These are phyloP conservation scores for Hortiboletus campestris DNA, from an alignment of 768 basidiomycete species.

Conservation along the genomic window DNA sequence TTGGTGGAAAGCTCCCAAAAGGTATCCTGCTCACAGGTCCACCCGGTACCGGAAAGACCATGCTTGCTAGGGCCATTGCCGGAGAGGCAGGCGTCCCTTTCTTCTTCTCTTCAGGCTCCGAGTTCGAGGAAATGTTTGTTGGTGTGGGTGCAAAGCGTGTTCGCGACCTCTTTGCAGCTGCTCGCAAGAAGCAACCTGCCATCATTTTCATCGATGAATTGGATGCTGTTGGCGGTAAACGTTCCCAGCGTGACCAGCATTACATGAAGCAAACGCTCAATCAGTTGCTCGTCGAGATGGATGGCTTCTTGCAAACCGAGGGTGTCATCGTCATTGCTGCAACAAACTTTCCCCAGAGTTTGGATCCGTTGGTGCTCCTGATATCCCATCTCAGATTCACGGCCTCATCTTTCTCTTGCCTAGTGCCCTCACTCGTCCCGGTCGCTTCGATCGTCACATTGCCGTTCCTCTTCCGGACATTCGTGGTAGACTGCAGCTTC, in stretches of 20 bases:
- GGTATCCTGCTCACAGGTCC: slow-evolving; percentile 90
- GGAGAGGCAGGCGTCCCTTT: slow-evolving; percentile 98
- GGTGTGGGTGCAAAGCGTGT: slow-evolving; percentile 95
- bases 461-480: slow-evolving; percentile 95
- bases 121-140: slow-evolving; percentile 98
- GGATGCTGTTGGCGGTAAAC: slow-evolving; percentile 90
- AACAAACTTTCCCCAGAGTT: slow-evolving; percentile 95
- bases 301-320: slow-evolving; percentile 91
- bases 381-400: not conserved
- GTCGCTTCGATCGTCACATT: slow-evolving; percentile 92
- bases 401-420: slow-evolving; percentile 13
- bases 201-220: slow-evolving; percentile 99
- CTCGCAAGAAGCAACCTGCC: slow-evolving; percentile 91
- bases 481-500: slow-evolving; percentile 88
- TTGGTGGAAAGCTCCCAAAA: slow-evolving; percentile 94
- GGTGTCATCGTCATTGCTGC: slow-evolving; percentile 94
- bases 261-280: slow-evolving; percentile 95
- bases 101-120: slow-evolving; percentile 94
- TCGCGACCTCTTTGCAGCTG: slow-evolving; percentile 90
- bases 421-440: slow-evolving; percentile 93
- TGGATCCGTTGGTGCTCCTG: slow-evolving; percentile 70
- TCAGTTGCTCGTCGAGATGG: slow-evolving; percentile 95
- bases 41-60: slow-evolving; percentile 79
- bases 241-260: slow-evolving; percentile 78
- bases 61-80: slow-evolving; percentile 95